Conservation (phyloP, 2,329 filamentous ascomycete species). For the Exserohilum turcica region DNA sequence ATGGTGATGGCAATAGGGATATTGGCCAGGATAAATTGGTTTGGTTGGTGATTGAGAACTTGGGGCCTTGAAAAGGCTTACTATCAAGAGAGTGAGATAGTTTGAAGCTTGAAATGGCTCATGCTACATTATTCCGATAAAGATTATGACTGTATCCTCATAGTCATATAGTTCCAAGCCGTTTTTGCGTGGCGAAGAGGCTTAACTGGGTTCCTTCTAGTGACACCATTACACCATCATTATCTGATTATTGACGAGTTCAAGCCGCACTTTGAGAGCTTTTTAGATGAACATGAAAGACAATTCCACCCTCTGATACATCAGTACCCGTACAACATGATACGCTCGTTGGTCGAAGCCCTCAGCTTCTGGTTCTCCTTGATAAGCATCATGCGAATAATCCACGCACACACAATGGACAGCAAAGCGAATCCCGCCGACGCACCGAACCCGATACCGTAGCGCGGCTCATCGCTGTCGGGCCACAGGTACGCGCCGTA, state of each 20-base stretch:
- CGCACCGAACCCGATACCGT: conserved; percentile 37
- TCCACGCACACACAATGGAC: conserved; percentile 39
- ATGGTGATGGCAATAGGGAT: neutral
- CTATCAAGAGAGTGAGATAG: no score
- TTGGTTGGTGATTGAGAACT: conserved; percentile 42
- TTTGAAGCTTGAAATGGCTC: neutral
- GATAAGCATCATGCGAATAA: conserved; percentile 32
- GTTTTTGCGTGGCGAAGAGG: no score
- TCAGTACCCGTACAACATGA: conserved; percentile 39
- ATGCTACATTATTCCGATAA: neutral
- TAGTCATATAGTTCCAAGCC: no score
- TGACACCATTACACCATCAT: no score
- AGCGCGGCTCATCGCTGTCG: conserved; percentile 29
- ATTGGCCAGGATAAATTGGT: conserved; percentile 21
- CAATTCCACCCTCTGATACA: neutral
- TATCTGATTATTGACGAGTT: no score
- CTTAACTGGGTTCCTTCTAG: no score
- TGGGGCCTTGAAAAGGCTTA: conserved; percentile 11
- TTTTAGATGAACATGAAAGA: no score
- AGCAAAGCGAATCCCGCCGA: conserved; percentile 35
- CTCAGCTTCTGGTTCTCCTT: conserved; percentile 35
- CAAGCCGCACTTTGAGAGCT: no score
- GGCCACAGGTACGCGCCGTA: conserved; percentile 39
- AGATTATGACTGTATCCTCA: no score
- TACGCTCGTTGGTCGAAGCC: conserved; percentile 31